Base-by-base conservation (phyloP, 2,329 filamentous ascomycete genomes). In the Sporothrix pseudoabietina region DNA sequence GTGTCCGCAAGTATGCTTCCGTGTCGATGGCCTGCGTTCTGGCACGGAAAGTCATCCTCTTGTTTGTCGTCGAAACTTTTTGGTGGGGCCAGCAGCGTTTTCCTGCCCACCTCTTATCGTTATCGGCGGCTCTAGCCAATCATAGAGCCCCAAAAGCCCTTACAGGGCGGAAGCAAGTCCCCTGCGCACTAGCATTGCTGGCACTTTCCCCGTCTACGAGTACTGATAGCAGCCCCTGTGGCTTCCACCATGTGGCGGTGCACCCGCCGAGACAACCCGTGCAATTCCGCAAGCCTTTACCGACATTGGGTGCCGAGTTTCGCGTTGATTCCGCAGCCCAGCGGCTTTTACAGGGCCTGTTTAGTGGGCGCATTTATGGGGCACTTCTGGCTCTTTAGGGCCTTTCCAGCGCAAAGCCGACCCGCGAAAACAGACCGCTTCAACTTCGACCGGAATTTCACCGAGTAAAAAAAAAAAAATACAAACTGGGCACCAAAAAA, bases 211-310 rank as follows among this genome's bases (percentile, higher is more conserved):
- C 19, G 5, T 39, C 10, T 39, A 26, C 26, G 26, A 26, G 26
- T 26, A 7, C n/a, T 16, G 14, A 6, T n/a, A 26, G 4, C 61
- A 14, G 12, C 7, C 26, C 49, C 65, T 47, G 57, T 63, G 55
- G 49, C 70, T 69, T 69, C 32, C 22, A 1, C 19, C 49, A 9
- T 68, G 71, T 72, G 71, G 71, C 71, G 35, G 61, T 69, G 71
- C 71, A 16, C 16, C 16, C 12, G 14, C 71, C 22, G 19, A 10
- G 16, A 32, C 44, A 69, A 66, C 65, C 74, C 74, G 74, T 75
- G 69, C 63, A 66, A 72, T 75, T 72, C 74, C 74, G 74, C 39
- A 32, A 30, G 2, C 47, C 35, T 74, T 71, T 72, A 68, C 71
- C 73, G 71, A 73, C 68, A 30, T 72, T 71, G 71, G 55, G 73